These are phyloP conservation scores for Podila horticola DNA, from an alignment of 192 early-diverging fungal genomes.

Conservation along the genomic window DNA sequence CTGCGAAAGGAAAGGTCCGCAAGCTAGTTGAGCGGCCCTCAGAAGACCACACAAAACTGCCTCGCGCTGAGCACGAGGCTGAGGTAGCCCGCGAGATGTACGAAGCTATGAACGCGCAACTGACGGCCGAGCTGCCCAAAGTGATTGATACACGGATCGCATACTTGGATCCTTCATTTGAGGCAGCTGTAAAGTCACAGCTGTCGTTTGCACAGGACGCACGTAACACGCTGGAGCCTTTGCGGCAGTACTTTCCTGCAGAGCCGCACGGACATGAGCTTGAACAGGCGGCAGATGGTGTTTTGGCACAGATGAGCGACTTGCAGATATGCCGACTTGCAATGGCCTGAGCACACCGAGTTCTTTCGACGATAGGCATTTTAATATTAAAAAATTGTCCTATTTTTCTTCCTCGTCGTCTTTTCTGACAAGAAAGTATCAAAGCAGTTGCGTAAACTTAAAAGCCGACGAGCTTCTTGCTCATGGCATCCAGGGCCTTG, in stretches of 20 bases:
- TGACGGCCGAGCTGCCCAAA: conserved; percentile 90
- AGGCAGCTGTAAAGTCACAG: conserved; percentile 94
- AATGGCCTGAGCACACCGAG: neutral
- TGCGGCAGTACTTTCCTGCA: conserved; percentile 70
- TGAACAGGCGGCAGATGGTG: conserved; percentile 81
- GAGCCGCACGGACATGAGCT: conserved; percentile 59
- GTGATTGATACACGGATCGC: conserved; percentile 89
- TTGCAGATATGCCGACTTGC: conserved; percentile 86
- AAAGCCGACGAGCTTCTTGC: conserved; percentile 1
- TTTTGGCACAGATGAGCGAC: conserved; percentile 90
- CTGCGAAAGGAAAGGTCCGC: conserved; percentile 71
- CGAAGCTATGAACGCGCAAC: conserved; percentile 81
- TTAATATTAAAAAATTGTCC: neutral
- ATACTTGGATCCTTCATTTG: conserved; percentile 95
- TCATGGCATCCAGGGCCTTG: conserved; percentile 4
- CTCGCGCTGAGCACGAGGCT: conserved; percentile 84
- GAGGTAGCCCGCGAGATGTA: conserved; percentile 80
- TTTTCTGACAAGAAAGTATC: no score
- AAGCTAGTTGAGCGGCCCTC: conserved; percentile 86
- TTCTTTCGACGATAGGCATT: neutral
- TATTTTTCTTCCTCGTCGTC: neutral
- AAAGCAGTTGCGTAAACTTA: neutral
- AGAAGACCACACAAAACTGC: conserved; percentile 73
- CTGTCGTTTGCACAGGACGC: conserved; percentile 90
- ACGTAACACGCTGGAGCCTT: conserved; percentile 74